These are phyloP conservation scores for Cyberlindnera mycetangii DNA, from an alignment of 805 yeast genomes.

Conservation along the genomic window DNA sequence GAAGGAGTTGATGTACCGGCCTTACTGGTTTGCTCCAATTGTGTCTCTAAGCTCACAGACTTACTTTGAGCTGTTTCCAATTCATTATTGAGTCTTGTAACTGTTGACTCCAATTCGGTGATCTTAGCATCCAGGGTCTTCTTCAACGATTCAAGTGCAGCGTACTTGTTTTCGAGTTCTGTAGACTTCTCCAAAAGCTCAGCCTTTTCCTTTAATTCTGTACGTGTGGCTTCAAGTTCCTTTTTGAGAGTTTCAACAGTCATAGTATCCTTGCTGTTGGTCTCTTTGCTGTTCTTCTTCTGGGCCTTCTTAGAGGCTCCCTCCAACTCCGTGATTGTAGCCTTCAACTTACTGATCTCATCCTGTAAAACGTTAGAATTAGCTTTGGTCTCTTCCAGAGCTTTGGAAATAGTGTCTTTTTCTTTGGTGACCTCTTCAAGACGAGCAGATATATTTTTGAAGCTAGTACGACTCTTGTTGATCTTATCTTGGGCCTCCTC, in stretches of 20 bases:
- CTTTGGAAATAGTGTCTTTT: conserved; percentile 15
- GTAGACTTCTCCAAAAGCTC: conserved; percentile 30
- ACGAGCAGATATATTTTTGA: conserved; percentile 15
- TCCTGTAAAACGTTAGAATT: conserved; percentile 8
- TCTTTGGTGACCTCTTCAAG: conserved; percentile 19
- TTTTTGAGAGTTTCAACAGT: conserved; percentile 7
- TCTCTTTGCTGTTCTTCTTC: conserved; percentile 1
- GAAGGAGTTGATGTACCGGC: neutral
- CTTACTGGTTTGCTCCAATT: neutral
- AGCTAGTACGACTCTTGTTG: conserved; percentile 24
- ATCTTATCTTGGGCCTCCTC: conserved; percentile 31
- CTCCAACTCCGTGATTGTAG: conserved; percentile 15
- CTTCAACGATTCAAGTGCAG: conserved; percentile 31
- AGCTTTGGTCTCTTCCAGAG: conserved; percentile 3
- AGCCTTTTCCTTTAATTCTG: conserved; percentile 24
- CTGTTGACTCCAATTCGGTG: neutral
- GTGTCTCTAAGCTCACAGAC: neutral
- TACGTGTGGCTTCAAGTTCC: conserved; percentile 11
- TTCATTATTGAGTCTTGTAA: conserved; percentile 2
- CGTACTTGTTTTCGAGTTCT: conserved; percentile 37
- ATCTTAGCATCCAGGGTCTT: conserved; percentile 25
- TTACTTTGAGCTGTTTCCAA: conserved; percentile 1
- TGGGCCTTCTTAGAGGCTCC: neutral
- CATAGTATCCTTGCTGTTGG: neutral
- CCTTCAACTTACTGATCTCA: conserved; percentile 20